A percentile compares a stretch with the other conserved stretches of the same genome.
Evolutionary conservation across 2,329 filamentous ascomycete species (phyloP).

Genomic region (Epichloe hybrida): DNA sequence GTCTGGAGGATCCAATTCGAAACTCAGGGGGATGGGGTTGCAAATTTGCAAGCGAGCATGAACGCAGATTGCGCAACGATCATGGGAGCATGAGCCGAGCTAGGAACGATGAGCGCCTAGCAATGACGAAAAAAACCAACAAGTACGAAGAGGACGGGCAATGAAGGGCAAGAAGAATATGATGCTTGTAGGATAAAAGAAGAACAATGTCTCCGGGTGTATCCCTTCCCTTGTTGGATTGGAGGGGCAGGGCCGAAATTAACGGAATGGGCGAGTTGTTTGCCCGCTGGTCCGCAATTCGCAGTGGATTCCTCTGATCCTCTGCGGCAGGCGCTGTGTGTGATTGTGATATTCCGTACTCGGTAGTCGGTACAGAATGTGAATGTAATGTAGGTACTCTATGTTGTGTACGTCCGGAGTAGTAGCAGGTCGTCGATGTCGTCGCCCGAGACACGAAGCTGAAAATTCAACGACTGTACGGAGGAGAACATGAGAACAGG

Average conservation of each 20-base stretch:
- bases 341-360: too few species aligned
- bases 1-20: not conserved
- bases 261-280: not conserved
- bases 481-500: not conserved
- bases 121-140: not conserved
- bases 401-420: not conserved
- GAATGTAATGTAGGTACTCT: not conserved
- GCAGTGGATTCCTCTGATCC: not conserved
- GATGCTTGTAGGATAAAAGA: not conserved
- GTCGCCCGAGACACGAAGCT: conserved; percentile 3
- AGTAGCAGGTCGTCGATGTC: conserved; percentile 1
- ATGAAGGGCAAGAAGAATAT: not conserved
- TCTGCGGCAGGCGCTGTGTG: not conserved
- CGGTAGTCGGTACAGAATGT: not conserved
- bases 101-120: not conserved
- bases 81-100: not conserved
- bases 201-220: not conserved
- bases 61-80: not conserved
- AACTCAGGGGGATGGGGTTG: not conserved
- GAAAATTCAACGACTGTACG: conserved; percentile 3
- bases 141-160: not conserved
- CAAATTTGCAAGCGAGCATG: not conserved
- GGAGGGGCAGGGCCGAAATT: not conserved
- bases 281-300: not conserved
- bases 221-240: not conserved